phyloP scores from a whole-genome alignment of 768 basidiomycete genomes.

The Botryobasidium botryosum region DNA sequence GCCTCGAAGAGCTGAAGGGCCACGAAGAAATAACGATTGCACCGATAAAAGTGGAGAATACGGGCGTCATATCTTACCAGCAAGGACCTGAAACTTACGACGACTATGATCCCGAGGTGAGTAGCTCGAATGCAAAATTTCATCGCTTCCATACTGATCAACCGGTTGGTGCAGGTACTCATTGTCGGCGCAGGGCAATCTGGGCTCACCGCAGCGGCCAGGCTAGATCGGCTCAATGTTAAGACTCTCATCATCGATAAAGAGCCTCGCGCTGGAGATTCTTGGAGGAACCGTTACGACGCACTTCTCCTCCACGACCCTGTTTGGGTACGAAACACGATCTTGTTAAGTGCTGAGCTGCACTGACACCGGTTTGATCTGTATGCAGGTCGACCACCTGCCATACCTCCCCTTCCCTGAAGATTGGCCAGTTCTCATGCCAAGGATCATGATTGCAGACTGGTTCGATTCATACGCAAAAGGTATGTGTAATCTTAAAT shows the following conservation, averaged over 20 bases:
- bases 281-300: slow-evolving; percentile 17
- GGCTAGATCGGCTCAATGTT: slow-evolving; percentile 21
- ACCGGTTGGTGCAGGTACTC: slow-evolving; percentile 17
- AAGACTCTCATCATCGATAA: slow-evolving; percentile 20
- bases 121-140: too few relatives aligned
- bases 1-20: too few relatives aligned
- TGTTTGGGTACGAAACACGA: too few relatives aligned
- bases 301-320: slow-evolving; percentile 16
- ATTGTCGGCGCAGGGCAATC: slow-evolving; percentile 18
- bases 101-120: too few relatives aligned
- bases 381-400: slow-evolving; percentile 3
- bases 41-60: too few relatives aligned
- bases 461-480: slow-evolving; percentile 9
- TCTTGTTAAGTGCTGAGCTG: too few relatives aligned
- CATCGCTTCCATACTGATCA: too few relatives aligned
- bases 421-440: slow-evolving; percentile 7
- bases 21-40: too few relatives aligned
- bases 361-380: too few relatives aligned
- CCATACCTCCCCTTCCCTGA: slow-evolving; percentile 2
- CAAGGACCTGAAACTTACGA: too few relatives aligned
- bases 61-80: too few relatives aligned
- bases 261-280: slow-evolving; percentile 13
- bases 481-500: too few relatives aligned
- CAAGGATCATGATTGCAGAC: slow-evolving; percentile 1
- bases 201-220: slow-evolving; percentile 21